phyloP scores from a whole-genome alignment of 257 asterid genomes.

The Solanum peruvianum region DNA sequence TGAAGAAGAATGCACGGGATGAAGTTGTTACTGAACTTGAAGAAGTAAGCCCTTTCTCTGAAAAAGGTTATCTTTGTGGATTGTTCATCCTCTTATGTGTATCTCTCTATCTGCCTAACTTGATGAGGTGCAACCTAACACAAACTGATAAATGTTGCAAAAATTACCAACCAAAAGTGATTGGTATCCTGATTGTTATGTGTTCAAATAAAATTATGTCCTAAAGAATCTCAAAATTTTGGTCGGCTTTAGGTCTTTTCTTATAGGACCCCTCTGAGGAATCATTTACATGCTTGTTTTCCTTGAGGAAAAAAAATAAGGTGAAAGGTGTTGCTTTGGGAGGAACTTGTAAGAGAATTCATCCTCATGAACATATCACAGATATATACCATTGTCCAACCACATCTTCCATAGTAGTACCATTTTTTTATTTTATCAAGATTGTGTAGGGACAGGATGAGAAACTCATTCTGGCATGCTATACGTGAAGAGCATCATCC shows the following conservation, averaged over 20 bases:
- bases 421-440: background rate
- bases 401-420: background rate
- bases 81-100: background rate
- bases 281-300: background rate
- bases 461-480: background rate
- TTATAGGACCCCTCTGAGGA: background rate
- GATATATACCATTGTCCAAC: background rate
- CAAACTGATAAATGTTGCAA: background rate
- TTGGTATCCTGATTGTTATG: background rate
- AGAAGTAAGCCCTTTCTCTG: slow-evolving; percentile 42
- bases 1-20: slow-evolving; percentile 78
- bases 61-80: background rate
- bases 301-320: background rate
- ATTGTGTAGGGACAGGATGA: background rate
- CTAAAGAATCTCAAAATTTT: background rate
- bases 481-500: background rate
- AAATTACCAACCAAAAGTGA: background rate
- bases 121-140: background rate
- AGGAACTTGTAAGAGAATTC: background rate
- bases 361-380: background rate
- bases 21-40: slow-evolving; percentile 86
- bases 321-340: background rate
- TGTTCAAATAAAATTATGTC: background rate
- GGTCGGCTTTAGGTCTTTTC: background rate
- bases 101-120: background rate